A percentile compares a stretch with the other conserved stretches of the same genome.
Evolutionary conservation across 2,329 filamentous ascomycete species (phyloP).

Genomic region (Xylaria arbuscula): DNA sequence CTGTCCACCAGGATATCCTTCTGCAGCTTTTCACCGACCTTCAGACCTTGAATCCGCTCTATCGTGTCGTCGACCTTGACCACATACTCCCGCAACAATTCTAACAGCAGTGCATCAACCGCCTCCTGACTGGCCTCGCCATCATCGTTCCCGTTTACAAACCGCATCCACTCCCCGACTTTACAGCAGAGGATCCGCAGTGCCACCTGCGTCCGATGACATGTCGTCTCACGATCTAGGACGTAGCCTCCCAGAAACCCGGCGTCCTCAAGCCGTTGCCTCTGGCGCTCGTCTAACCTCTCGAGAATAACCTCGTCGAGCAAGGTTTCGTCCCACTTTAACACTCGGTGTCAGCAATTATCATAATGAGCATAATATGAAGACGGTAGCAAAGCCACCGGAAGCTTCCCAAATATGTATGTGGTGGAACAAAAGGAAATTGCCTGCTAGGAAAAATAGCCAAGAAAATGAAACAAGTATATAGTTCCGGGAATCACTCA

Average conservation of each 20-base stretch:
- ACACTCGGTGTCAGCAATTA: no score
- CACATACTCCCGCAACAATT: conserved; percentile 54
- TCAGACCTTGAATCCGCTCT: conserved; percentile 45
- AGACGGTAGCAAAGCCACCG: no score
- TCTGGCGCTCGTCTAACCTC: conserved; percentile 51
- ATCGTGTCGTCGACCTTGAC: conserved; percentile 49
- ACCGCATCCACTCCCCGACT: conserved; percentile 57
- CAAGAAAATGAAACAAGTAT: no score
- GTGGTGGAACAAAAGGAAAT: no score
- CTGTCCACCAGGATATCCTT: conserved; percentile 52
- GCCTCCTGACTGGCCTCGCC: conserved; percentile 56
- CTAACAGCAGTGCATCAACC: conserved; percentile 54
- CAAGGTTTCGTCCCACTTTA: conserved; percentile 59
- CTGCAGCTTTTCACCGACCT: conserved; percentile 51
- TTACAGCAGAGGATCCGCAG: conserved; percentile 56
- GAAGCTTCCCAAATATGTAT: no score
- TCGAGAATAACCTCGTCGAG: conserved; percentile 61
- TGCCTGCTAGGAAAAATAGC: no score
- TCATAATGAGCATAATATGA: no score
- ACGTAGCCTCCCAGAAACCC: conserved; percentile 65
- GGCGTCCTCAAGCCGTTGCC: conserved; percentile 54
- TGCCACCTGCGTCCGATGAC: conserved; percentile 67
- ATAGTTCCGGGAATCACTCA: no score
- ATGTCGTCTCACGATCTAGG: conserved; percentile 62
- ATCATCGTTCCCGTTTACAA: conserved; percentile 60